Base-by-base conservation (phyloP, 345 rosid species). In the Ceriops zippeliana region DNA sequence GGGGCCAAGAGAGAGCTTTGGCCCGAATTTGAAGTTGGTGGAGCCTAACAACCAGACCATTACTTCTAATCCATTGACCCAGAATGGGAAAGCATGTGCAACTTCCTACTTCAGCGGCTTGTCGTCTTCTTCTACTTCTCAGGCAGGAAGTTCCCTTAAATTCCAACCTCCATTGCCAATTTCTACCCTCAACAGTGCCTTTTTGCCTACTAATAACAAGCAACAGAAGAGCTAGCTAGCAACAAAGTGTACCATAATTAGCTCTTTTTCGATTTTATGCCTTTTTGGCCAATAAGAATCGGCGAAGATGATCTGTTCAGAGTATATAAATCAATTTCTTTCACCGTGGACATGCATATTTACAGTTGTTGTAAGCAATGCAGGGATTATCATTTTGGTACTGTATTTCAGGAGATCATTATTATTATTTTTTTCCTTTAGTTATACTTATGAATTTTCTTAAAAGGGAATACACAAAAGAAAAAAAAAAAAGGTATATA, bases 61-160 rank as follows among this genome's bases (percentile, higher is more conserved):
- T 70, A 49, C 68, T 65, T 54, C 52, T 16, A 75, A 72, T 65
- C 42, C 83, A 58, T 63, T 74, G 72, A 73, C 57, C 20, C 63
- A 31, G 15, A 79, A 57, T 60, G 83, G 64, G 47, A 84, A 86
- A 75, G 86, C 78, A 61, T 86, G 85, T 53, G 84, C 74, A 58
- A 70, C 85, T 61, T 77, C 81, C 68, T 77, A 77, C 73, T 83
- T 85, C 69, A 80, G 72, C 59, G 84, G 83, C 66, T 68, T 84
- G 78, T 73, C 80, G 67, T 62, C 90, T 71, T 77, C 82, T 71
- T 77, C 82, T 54, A 72, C 61, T 47, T 67, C 77, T 27, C 73
- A 73, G 58, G 46, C 71, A 8, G 78, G 79, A 65, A 72, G 69
- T 49, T 49, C 74, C 66, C 63, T 75, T 11, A 42, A 42, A 42